Evolutionary conservation across 1,284 basidiomycete genomes (phyloP), one percentile per base, ranked within the genome.

Genomic region (Fistulina hepatica): DNA sequence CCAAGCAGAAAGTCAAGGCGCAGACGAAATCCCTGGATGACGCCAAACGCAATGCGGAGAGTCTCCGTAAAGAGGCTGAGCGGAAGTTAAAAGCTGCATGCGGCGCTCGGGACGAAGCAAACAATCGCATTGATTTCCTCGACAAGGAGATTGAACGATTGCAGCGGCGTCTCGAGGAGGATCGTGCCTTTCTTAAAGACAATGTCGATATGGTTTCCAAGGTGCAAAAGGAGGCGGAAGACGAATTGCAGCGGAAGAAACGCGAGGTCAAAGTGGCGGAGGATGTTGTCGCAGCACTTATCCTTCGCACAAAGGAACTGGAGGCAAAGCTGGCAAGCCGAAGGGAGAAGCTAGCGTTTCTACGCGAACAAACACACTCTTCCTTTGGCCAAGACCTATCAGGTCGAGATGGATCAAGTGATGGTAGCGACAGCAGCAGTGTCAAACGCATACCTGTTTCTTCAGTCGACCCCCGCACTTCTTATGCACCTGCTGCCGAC

Each of bases 1-100:
- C 74, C 19, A 74, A 86, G 38, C 60, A 71, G 20, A 89, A 95
- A 53, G 64, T 89, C 40, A 93, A 91, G 56, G 57, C 72, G 15
- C 76, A 80, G 37, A 85, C 84, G 36, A 93, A 93, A 58, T 59
- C 67, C 0, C 66, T 95, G 6, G 93, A 97, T 50, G 93, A 97
- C 52, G 69, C 77, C 42, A 89, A 85, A 59, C 78, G 93, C 26
- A 65, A 67, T 33, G 86, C 91, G 5, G 93, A 97, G 56, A 66
- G 71, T 35, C 60, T 67, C 37, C 81, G 78, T 52, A 71, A 80
- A 33, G 91, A 97, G 26, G 86, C 82, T 2, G 93, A 97, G 59
- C 90, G 88, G 63, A 80, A 80, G 46, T 66, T 94, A 41, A 83
- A 81, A 49, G 65, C 70, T 12, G 77, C 77, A 4, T 77, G 82